Base-by-base conservation (phyloP, 805 yeast genomes). In the Millerozyma miso region DNA sequence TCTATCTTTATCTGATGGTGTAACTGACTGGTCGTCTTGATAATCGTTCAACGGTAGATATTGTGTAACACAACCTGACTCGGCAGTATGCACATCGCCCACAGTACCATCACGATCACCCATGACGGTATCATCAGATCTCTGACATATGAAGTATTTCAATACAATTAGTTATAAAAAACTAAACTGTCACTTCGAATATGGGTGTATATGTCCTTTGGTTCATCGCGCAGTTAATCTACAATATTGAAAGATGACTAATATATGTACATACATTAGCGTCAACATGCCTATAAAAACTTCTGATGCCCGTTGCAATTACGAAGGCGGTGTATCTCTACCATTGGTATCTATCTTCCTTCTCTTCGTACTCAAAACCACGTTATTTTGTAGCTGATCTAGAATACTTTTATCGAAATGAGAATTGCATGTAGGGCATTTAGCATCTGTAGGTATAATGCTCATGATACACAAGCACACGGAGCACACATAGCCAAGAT, bases 401-500 rank as follows among this genome's bases (percentile, higher is more conserved):
- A 88, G 64, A 3, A 83, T 78, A 42, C 65, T 69, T 33, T 74
- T 76, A 53, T 89, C 96, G 59, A 87, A 91, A 39, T 69, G 69
- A 3, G 95, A 82, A 45, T 77, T 85, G 62, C 99, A 91, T 5
- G 93, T 87, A 0, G 97, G 96, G 59, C 99, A 93, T 45, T 62
- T 69, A 37, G 77, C 77, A 35, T 71, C 71, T 0, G 71, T 74
- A 0, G 97, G 97, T 1, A 85, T 74, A 31, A 75, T 53, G 51
- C 91, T 84, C 62, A 84, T 66, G 14, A 71, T 86, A 57, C 97
- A 90, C 15, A 91, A 67, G 59, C 99, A 93, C 19, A 93, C 97
- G 17, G 95, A 83, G 62, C 99, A 93, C 4, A 93, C 97, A 54
- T 79, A 90, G 0, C 98, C 99, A 34, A 91, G 76, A 52, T 93